Percentiles rank a stretch among this genome's conserved stretches.
Conservation (phyloP, 2,329 filamentous ascomycete species). For the Periconia digitata region DNA sequence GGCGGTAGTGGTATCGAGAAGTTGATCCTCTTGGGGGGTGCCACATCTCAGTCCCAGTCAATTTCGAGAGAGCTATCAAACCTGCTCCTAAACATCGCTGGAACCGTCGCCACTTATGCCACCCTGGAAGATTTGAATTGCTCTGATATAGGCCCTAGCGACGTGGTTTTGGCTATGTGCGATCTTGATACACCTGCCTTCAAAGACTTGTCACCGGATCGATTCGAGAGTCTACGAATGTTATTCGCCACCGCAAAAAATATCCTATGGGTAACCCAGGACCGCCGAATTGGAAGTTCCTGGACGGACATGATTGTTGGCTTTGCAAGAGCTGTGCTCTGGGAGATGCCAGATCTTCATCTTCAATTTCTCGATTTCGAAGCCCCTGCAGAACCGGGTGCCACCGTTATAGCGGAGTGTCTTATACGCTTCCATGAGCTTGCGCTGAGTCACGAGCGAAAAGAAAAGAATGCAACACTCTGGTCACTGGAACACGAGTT, state of each 20-base stretch:
- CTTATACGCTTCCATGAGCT: conserved; percentile 7
- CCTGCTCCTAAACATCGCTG: neutral
- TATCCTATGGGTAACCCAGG: conserved; percentile 20
- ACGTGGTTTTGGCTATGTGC: conserved; percentile 5
- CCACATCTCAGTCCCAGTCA: neutral
- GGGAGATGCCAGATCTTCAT: conserved; percentile 12
- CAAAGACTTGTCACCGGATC: conserved; percentile 1
- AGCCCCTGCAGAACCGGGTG: neutral
- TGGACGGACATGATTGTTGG: conserved; percentile 13
- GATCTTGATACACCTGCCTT: conserved; percentile 12
- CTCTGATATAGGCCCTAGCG: conserved; percentile 4
- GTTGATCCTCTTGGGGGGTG: conserved; percentile 6
- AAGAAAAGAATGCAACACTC: neutral
- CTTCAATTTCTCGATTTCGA: conserved; percentile 11
- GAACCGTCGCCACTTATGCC: neutral
- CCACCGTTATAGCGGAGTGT: neutral
- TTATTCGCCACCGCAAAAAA: conserved; percentile 7
- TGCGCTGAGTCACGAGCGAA: neutral
- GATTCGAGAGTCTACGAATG: conserved; percentile 3
- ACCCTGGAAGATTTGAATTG: neutral
- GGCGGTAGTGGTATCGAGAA: neutral
- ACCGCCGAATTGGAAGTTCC: neutral
- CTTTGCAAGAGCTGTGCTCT: conserved; percentile 4
- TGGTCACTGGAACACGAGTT: conserved; percentile 1
- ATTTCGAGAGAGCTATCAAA: neutral